These are phyloP conservation scores for Coprinopsis marcescibilis DNA, from an alignment of 768 basidiomycete species.

Conservation along the genomic window DNA sequence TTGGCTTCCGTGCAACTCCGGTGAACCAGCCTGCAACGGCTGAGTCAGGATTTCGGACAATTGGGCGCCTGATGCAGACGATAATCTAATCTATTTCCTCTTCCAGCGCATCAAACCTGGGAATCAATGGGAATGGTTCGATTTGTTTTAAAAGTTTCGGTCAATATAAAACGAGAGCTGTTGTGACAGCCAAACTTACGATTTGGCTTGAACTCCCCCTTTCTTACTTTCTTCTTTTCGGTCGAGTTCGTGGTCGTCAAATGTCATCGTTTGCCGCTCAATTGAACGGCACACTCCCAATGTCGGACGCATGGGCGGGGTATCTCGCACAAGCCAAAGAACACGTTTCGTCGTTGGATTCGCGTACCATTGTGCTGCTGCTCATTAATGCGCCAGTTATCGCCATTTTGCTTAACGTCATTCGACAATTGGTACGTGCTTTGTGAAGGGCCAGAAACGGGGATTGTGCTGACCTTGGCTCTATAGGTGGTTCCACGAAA, in stretches of 20 bases:
- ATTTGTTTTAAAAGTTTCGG: slow-evolving; percentile 16
- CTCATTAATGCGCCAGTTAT: slow-evolving; percentile 66
- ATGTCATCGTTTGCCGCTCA: slow-evolving; percentile 30
- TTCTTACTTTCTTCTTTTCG: no score
- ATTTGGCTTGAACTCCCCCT: no score
- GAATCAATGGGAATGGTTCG: slow-evolving; percentile 26
- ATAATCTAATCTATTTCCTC: slow-evolving; percentile 15
- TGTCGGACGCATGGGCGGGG: slow-evolving; percentile 38
- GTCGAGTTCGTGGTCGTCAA: no score
- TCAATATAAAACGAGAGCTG: no score
- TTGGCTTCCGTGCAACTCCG: no score
- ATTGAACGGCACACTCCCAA: slow-evolving; percentile 33
- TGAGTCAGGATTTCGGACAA: background rate
- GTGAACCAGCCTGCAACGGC: background rate
- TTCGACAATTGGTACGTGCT: slow-evolving; percentile 68
- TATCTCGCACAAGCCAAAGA: slow-evolving; percentile 37
- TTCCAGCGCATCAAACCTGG: slow-evolving; percentile 4
- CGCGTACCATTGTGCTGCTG: slow-evolving; percentile 36
- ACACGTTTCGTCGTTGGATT: slow-evolving; percentile 29
- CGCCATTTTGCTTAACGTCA: slow-evolving; percentile 64
- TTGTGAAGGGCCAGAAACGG: background rate
- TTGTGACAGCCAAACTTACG: no score
- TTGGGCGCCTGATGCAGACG: background rate
- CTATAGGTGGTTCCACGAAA: slow-evolving; percentile 60
- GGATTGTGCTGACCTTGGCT: background rate